Percentiles rank a stretch among this genome's conserved stretches.
Evolutionary conservation across 257 asterid genomes (phyloP).

Genomic region (Cinchona pubescens): DNA sequence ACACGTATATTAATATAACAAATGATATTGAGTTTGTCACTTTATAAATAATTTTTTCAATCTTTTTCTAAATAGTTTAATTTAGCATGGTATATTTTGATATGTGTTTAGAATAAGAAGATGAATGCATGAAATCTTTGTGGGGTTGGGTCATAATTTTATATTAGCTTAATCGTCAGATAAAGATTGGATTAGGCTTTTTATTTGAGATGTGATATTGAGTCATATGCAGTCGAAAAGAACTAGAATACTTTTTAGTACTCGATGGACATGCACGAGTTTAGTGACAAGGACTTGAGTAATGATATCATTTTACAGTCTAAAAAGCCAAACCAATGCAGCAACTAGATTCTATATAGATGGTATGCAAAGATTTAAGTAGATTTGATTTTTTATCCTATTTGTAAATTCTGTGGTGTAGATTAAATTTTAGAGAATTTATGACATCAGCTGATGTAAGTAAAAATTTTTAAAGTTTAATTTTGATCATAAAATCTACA

Average conservation of each 20-base stretch:
- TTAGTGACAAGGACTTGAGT: constrained; percentile 13
- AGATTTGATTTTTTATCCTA: no score
- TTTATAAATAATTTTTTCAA: no score
- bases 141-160: constrained; percentile 21
- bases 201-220: neutral
- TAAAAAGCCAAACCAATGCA: neutral
- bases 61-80: neutral
- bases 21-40: no score
- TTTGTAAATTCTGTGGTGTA: no score
- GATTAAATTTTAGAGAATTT: no score
- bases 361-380: no score
- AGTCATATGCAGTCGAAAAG: constrained; percentile 12
- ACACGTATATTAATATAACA: no score
- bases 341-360: neutral
- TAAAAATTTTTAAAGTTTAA: no score
- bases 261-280: neutral
- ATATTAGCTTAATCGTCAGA: neutral
- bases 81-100: neutral
- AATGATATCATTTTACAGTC: neutral
- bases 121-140: constrained; percentile 35
- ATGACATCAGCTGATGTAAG: no score
- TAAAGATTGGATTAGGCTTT: constrained; percentile 25
- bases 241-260: neutral
- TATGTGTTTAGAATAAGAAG: constrained; percentile 9
- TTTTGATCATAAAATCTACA: no score